Evolutionary conservation across 2,329 filamentous ascomycete genomes (phyloP), one percentile per base, ranked within the genome.

Genomic region (Colletotrichum godetiae): DNA sequence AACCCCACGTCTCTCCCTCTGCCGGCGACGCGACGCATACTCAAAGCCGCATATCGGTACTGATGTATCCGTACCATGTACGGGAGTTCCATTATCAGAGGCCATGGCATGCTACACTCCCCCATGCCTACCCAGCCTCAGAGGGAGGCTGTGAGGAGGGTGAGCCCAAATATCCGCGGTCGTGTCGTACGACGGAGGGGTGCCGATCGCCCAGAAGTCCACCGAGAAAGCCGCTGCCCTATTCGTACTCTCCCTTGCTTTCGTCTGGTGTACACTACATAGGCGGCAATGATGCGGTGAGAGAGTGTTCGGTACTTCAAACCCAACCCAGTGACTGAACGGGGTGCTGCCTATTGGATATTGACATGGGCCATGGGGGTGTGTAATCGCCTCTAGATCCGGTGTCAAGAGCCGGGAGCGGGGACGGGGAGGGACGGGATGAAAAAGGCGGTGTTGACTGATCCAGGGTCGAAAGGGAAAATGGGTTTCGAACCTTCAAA

Each of bases 141-240:
- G 33, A 49, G 42, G 19, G 42, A 53, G 68, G 61, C 59, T 35
- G 53, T 59, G 53, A 27, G 5, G 57, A 33, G 49, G 15, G 29
- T 33, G 29, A 57, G 24, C 37, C 37, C 53, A 27, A 29, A 61
- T 31, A 24, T 35, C 49, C 33, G 19, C 22, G 15, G 42, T 42
- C 19, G 46, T 37, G 59, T 60, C 65, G 59, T 72, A 69, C 55
- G 66, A 73, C 42, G 65, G 70, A 68, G 66, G 59, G 42, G 66
- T 72, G 70, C 70, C 70, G 66, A 69, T 65, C 70, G 59, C 19
- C 66, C 33, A 35, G 37, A 55, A 55, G 52, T 58, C 60, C 59
- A 58, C 66, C 67, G 31, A 29, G 70, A 73, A 52, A 49, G 60
- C 27, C 46, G 60, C 27, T 49, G 19, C 42, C 42, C 19, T 49